A percentile compares a stretch with the other conserved stretches of the same genome.
Evolutionary conservation across 202 grass and related monocot species (phyloP).

Genomic region (Brachypodium distachyon): DNA sequence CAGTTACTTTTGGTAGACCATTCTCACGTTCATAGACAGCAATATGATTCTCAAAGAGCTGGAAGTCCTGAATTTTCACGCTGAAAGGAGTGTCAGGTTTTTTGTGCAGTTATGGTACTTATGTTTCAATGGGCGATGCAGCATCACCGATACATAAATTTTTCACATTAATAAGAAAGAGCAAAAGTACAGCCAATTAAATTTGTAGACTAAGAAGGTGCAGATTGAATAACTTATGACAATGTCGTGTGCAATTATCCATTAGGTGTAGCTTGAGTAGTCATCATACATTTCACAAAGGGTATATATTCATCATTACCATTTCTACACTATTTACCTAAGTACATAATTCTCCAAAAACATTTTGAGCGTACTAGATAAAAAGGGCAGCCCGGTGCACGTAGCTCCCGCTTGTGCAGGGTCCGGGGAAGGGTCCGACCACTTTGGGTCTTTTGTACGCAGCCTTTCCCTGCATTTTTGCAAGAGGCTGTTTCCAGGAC

Average conservation of each 20-base stretch:
- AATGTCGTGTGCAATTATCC: neutral
- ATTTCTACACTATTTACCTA: neutral
- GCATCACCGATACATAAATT: neutral
- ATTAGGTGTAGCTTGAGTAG: neutral
- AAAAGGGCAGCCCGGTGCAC: too few species aligned
- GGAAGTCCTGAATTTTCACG: slow-evolving; percentile 79
- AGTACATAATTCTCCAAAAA: neutral
- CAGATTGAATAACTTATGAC: neutral
- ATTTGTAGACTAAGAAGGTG: neutral
- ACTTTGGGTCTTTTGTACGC: too few species aligned
- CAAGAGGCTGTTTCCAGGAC: too few species aligned
- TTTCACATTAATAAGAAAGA: neutral
- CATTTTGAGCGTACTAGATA: neutral
- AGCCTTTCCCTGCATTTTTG: too few species aligned
- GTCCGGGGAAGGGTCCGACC: too few species aligned
- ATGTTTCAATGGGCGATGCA: neutral
- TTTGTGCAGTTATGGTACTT: neutral
- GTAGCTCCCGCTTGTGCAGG: too few species aligned
- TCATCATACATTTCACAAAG: neutral
- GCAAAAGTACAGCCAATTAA: neutral
- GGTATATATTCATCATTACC: too few species aligned
- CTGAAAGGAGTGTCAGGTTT: slow-evolving; percentile 43
- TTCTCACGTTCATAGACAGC: slow-evolving; percentile 76
- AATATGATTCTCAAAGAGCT: slow-evolving; percentile 72
- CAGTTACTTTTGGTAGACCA: slow-evolving; percentile 65